Evolutionary conservation across 768 basidiomycete species (phyloP).

Genomic region (Amanita muscaria): DNA sequence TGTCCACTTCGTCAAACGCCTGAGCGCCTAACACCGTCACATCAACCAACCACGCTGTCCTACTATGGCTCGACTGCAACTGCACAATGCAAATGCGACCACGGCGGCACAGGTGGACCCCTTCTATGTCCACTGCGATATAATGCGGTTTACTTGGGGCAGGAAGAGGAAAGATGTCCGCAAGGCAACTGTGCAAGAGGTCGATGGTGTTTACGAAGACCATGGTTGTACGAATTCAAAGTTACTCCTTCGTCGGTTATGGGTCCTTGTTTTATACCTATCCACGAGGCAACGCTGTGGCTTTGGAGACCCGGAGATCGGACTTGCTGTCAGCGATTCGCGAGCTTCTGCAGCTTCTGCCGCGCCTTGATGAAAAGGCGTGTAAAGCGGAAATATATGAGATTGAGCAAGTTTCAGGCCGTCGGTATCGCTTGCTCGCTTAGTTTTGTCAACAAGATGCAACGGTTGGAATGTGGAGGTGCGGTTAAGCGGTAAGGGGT

Average conservation of each 20-base stretch:
- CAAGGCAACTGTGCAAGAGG: slow-evolving; percentile 7
- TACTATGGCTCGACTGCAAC: slow-evolving; percentile 18
- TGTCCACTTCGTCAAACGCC: slow-evolving; percentile 21
- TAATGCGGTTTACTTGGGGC: slow-evolving; percentile 2
- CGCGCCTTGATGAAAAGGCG: too few species aligned
- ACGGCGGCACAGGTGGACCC: slow-evolving; percentile 23
- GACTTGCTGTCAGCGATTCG: neutral
- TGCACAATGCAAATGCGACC: slow-evolving; percentile 25
- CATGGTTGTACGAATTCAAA: slow-evolving; percentile 9
- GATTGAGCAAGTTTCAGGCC: too few species aligned
- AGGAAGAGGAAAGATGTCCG: slow-evolving; percentile 7
- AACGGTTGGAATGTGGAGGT: too few species aligned
- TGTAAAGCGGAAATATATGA: too few species aligned
- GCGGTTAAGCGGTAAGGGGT: too few species aligned
- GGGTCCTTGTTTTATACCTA: neutral
- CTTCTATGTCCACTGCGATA: slow-evolving; percentile 29
- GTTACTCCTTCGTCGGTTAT: neutral
- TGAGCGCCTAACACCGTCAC: slow-evolving; percentile 19
- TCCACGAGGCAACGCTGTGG: neutral
- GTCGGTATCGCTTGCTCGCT: too few species aligned
- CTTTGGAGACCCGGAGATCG: neutral
- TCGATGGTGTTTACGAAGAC: slow-evolving; percentile 9
- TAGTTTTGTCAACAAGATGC: too few species aligned
- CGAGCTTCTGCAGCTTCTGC: too few species aligned
- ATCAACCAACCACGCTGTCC: slow-evolving; percentile 27